Percentiles rank a stretch among this genome's conserved stretches.
phyloP scores from a whole-genome alignment of 2,329 filamentous ascomycete species.

The Westerdykella aurantiaca region DNA sequence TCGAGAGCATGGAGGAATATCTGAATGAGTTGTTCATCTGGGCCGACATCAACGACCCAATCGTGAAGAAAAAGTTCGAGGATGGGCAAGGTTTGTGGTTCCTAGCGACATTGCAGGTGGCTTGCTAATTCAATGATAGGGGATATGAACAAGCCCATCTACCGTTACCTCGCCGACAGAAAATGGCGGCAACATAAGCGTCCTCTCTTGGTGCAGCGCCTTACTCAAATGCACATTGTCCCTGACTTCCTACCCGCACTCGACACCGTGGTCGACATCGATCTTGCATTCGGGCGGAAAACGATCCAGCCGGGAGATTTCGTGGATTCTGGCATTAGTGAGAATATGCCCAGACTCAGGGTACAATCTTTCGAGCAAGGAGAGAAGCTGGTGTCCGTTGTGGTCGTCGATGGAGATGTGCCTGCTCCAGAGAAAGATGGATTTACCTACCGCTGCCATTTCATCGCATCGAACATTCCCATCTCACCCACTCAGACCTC shows the following conservation, averaged over 20 bases:
- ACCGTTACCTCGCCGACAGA: conserved; percentile 77
- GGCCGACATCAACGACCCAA: conserved; percentile 90
- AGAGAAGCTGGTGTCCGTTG: conserved; percentile 74
- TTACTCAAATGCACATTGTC: conserved; percentile 77
- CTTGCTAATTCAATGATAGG: conserved; percentile 47
- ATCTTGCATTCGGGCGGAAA: conserved; percentile 69
- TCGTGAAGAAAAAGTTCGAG: conserved; percentile 90
- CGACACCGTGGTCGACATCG: conserved; percentile 71
- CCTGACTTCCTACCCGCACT: conserved; percentile 82
- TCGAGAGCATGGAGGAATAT: conserved; percentile 65
- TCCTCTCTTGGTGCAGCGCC: conserved; percentile 74
- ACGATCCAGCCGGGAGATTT: conserved; percentile 71
- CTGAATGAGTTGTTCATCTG: conserved; percentile 78
- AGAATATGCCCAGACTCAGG: conserved; percentile 66
- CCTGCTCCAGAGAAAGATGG: conserved; percentile 68
- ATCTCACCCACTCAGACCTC: conserved; percentile 51
- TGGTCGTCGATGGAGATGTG: conserved; percentile 85
- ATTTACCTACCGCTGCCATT: conserved; percentile 81
- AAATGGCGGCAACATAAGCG: conserved; percentile 85
- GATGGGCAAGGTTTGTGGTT: conserved; percentile 71
- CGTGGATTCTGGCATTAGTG: conserved; percentile 68
- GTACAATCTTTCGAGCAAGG: conserved; percentile 82
- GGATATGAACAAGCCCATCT: conserved; percentile 95
- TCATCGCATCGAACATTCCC: conserved; percentile 69
- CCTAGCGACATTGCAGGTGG: background rate